These are phyloP conservation scores for Phlebiopsis flavidoalba DNA, from an alignment of 768 basidiomycete species.

Conservation along the genomic window DNA sequence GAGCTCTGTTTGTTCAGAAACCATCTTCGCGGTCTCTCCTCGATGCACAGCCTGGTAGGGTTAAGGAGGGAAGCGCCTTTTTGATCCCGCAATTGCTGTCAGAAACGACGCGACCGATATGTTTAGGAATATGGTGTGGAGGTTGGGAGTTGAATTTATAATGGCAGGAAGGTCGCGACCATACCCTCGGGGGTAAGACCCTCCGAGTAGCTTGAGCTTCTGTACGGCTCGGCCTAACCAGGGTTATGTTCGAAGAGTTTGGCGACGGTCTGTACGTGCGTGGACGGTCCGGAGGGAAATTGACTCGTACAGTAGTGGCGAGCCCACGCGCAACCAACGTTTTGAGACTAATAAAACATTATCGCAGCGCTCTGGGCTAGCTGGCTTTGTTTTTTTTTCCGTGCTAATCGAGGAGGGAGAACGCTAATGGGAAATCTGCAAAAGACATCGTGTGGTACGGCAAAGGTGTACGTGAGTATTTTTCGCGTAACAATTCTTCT, in stretches of 20 bases:
- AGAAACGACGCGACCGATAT: not conserved
- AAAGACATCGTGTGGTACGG: not conserved
- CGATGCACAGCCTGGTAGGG: not conserved
- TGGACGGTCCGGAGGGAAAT: not conserved
- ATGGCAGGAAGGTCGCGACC: not conserved
- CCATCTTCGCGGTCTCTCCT: not conserved
- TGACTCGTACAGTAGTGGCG: not conserved
- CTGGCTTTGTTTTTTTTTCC: not conserved
- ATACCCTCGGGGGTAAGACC: not conserved
- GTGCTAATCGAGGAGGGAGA: too few species aligned
- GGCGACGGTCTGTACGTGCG: not conserved
- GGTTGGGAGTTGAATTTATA: not conserved
- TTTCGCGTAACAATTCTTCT: not conserved
- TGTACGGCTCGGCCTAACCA: not conserved
- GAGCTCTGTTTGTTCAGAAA: not conserved
- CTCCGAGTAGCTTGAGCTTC: not conserved
- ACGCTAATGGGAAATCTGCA: not conserved
- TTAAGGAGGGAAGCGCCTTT: not conserved
- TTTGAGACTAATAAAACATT: constrained; percentile 5
- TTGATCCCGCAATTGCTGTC: constrained; percentile 1
- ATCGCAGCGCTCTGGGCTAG: not conserved
- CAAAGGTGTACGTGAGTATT: not conserved
- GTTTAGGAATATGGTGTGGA: not conserved
- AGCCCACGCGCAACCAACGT: not conserved
- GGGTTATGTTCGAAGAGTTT: not conserved